Percentiles rank a stretch among this genome's conserved stretches.
Evolutionary conservation across 164 flowering plant genomes (phyloP).

Genomic region (Liriodendron chinense): DNA sequence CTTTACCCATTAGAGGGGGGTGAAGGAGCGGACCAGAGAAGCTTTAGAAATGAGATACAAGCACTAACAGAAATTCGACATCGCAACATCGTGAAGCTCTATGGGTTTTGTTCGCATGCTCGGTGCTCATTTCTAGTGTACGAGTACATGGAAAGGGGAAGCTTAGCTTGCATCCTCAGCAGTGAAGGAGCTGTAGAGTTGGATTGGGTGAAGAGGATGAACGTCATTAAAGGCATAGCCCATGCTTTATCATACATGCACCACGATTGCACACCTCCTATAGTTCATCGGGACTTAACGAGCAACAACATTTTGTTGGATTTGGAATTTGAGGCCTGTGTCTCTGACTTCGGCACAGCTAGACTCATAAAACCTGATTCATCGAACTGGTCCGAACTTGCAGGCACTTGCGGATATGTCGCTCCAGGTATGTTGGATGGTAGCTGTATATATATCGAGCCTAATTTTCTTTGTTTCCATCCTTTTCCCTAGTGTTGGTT

Average conservation of each 20-base stretch:
- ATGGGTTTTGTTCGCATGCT: constrained; percentile 45
- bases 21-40: constrained; percentile 12
- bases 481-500: no score
- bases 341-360: background rate
- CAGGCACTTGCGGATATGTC: background rate
- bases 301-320: background rate
- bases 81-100: constrained; percentile 55
- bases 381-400: background rate
- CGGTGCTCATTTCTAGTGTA: constrained; percentile 49
- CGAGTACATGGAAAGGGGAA: constrained; percentile 53
- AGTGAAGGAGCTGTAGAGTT: constrained; percentile 17
- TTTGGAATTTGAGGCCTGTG: background rate
- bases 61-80: constrained; percentile 49
- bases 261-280: background rate
- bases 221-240: background rate
- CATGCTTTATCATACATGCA: constrained; percentile 5
- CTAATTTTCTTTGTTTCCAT: no score
- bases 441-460: no score
- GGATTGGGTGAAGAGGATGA: constrained; percentile 1
- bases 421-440: background rate
- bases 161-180: constrained; percentile 37
- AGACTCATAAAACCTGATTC: background rate
- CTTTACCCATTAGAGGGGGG: constrained; percentile 29
- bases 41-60: constrained; percentile 55
- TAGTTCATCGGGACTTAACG: background rate